Base-by-base conservation (phyloP, 805 yeast species). In the Osmozyma mogii region DNA sequence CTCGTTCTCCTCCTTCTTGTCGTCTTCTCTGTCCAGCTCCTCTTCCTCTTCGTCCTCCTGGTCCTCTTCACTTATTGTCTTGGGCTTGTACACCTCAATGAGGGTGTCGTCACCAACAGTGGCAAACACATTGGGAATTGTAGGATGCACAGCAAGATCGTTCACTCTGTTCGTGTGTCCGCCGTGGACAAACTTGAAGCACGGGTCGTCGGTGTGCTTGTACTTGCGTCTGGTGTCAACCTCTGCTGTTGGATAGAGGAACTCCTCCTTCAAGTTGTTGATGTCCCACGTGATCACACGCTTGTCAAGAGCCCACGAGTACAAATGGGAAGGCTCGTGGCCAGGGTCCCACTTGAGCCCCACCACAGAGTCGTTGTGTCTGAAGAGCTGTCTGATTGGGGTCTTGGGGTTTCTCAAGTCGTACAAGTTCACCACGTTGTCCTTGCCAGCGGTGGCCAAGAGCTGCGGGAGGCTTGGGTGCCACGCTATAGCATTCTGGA, bases 241-340 rank as follows among this genome's bases (percentile, higher is more conserved):
- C 6, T 11, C 15, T 9, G 35, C 35, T 5, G 37, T 37, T 1
- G 65, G 65, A 26, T 60, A 56, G 2, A 47, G 25, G 38, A 69
- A 72, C 19, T 73, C 79, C 31, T 74, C 75, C 17, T 66, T 72
- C 34, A 81, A 53, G 35, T 65, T 64, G 34, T 64, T 60, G 38
- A 85, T 60, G 44, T 85, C 85, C 95, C 95, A 85, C 17, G 77
- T 47, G 27, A 78, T 58, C 9, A 81, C 77, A 36, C 89, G 63
- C 37, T 82, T 72, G 51, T 85, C 95, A 28, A 62, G 53, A 9
- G 75, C 70, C 61, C 65, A 57, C 1, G 84, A 71, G 8, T 79
- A 69, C 29, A 84, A 62, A 12, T 62, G 55, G 27, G 65, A 58
- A 14, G 76, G 72, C 28, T 67, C 66, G 19, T 53, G 52, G 3